Percentiles rank a stretch among this genome's conserved stretches.
Conservation (phyloP, 495 filamentous ascomycete species). For the Neurospora sp. region DNA sequence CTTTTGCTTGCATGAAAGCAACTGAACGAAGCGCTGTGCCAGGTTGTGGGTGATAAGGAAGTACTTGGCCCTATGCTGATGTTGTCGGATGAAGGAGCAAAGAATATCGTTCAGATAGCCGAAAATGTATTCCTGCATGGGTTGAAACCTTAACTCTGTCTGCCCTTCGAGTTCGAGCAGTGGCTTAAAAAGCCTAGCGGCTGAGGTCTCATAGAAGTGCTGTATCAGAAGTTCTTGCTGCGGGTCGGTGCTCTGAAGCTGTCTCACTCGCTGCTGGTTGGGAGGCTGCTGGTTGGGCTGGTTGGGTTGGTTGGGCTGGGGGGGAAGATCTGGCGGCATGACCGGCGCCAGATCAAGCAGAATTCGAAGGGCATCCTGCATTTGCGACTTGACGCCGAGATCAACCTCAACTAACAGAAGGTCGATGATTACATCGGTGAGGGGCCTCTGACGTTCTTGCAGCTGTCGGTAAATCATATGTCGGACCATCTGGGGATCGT, state of each 20-base stretch:
- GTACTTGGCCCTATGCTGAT: conserved; percentile 74
- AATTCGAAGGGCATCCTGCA: conserved; percentile 92
- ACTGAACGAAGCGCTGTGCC: conserved; percentile 68
- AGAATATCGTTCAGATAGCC: conserved; percentile 89
- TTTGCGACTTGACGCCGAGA: conserved; percentile 89
- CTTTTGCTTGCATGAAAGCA: conserved; percentile 80
- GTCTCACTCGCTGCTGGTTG: conserved; percentile 46
- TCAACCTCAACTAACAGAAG: conserved; percentile 84
- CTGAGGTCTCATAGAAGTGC: conserved; percentile 84
- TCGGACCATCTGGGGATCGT: conserved; percentile 89
- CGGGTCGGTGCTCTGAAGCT: conserved; percentile 42
- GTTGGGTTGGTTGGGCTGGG: too few species aligned
- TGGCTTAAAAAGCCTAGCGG: conserved; percentile 76
- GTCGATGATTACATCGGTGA: conserved; percentile 92
- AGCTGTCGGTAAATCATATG: conserved; percentile 86
- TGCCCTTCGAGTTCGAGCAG: conserved; percentile 70
- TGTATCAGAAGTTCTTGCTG: conserved; percentile 77
- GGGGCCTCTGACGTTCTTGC: conserved; percentile 70
- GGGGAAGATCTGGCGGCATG: conserved; percentile 35
- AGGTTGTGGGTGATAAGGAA: conserved; percentile 78
- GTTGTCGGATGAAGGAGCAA: conserved; percentile 87
- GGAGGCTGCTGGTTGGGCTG: not conserved
- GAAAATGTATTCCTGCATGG: conserved; percentile 80
- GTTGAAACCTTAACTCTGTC: conserved; percentile 40
- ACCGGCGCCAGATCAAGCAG: conserved; percentile 72